A percentile compares a stretch with the other conserved stretches of the same genome.
Evolutionary conservation across 805 yeast genomes (phyloP).

Genomic region (Yamadazyma kitorensis): DNA sequence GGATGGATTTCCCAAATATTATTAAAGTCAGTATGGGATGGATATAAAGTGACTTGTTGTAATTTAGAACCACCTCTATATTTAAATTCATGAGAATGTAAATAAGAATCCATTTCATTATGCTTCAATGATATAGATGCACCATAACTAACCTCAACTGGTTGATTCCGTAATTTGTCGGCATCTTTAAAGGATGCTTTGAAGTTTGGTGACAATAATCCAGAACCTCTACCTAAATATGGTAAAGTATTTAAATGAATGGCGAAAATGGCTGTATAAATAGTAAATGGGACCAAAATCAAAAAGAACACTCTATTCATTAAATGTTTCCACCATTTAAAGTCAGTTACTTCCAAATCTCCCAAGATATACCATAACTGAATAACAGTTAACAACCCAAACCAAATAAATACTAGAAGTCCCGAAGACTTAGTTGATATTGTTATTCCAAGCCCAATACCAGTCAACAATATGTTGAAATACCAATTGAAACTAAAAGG

Average conservation of each 20-base stretch:
- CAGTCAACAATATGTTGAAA: conserved; percentile 46
- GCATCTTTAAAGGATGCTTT: conserved; percentile 54
- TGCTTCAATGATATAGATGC: conserved; percentile 73
- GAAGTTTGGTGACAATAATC: conserved; percentile 64
- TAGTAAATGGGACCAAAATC: conserved; percentile 51
- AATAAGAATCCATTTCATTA: conserved; percentile 63
- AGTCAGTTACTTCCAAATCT: conserved; percentile 52
- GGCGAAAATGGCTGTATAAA: conserved; percentile 57
- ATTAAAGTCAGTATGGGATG: conserved; percentile 54
- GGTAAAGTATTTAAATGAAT: conserved; percentile 52
- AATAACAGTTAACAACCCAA: conserved; percentile 43
- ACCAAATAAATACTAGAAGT: conserved; percentile 63
- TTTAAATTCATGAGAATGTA: conserved; percentile 69
- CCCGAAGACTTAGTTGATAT: conserved; percentile 73
- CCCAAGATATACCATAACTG: conserved; percentile 70
- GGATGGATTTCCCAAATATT: conserved; percentile 60
- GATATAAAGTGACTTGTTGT: conserved; percentile 78
- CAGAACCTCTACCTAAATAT: conserved; percentile 56
- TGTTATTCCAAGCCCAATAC: conserved; percentile 51
- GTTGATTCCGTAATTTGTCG: conserved; percentile 33
- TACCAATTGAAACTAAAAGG: conserved; percentile 55
- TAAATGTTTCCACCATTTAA: conserved; percentile 38
- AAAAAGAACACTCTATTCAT: conserved; percentile 39
- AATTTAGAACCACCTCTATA: conserved; percentile 67
- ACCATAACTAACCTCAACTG: conserved; percentile 72